Percentiles rank a stretch among this genome's conserved stretches.
Evolutionary conservation across 164 flowering plant species (phyloP).

Genomic region (Aristolochia californica): DNA sequence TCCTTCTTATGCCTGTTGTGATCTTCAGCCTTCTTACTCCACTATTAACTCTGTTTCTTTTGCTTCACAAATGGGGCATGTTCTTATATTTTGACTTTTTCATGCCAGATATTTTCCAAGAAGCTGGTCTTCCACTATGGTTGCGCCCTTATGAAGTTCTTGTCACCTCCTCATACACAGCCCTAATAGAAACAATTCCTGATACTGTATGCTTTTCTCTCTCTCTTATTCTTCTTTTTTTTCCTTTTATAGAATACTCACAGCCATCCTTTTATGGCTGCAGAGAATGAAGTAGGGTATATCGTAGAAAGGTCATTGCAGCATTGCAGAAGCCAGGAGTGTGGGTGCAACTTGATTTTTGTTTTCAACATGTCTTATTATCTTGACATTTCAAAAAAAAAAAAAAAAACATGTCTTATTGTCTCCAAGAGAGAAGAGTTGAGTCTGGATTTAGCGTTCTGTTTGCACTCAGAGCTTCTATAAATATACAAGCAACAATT

Average conservation of each 20-base stretch:
- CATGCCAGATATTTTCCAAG: constrained; percentile 88
- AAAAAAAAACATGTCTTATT: too few species aligned
- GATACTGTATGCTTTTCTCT: constrained; percentile 59
- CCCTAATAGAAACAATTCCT: constrained; percentile 96
- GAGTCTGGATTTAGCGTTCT: too few species aligned
- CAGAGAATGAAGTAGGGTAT: too few species aligned
- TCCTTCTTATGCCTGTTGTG: background rate
- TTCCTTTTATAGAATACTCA: background rate
- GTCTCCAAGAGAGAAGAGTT: too few species aligned
- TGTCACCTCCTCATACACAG: constrained; percentile 97
- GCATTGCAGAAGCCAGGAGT: too few species aligned
- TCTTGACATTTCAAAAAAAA: too few species aligned
- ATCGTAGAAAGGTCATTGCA: too few species aligned
- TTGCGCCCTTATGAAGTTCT: constrained; percentile 96
- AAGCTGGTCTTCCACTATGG: constrained; percentile 99
- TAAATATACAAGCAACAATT: too few species aligned
- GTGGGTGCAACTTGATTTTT: too few species aligned
- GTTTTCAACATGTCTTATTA: too few species aligned
- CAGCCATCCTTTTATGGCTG: background rate
- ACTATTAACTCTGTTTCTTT: background rate
- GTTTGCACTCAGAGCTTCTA: too few species aligned
- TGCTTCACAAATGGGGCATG: background rate
- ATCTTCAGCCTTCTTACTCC: background rate
- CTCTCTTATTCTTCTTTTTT: background rate
- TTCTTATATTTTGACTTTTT: constrained; percentile 4